Evolutionary conservation across 805 yeast genomes (phyloP).

Genomic region (Monosporozyma unispora): DNA sequence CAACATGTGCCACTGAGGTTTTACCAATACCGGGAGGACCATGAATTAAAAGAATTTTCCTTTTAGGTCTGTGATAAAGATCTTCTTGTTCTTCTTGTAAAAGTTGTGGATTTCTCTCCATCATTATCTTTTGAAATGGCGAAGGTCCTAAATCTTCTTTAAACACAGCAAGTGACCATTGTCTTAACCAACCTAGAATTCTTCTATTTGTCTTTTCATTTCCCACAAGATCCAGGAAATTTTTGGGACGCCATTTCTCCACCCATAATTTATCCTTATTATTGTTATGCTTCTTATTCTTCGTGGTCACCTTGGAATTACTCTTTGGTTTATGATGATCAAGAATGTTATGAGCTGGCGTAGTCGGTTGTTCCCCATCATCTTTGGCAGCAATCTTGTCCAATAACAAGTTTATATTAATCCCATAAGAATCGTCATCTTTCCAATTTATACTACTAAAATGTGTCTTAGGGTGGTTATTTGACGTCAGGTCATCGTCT

Average conservation of each 20-base stretch:
- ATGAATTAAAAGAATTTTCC: constrained; percentile 61
- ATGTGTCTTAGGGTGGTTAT: not conserved
- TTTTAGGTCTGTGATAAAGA: constrained; percentile 48
- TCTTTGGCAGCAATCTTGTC: constrained; percentile 25
- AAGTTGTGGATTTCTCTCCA: not conserved
- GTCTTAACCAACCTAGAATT: constrained; percentile 53
- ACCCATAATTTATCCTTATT: constrained; percentile 34
- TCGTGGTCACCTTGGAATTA: not conserved
- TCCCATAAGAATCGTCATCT: constrained; percentile 31
- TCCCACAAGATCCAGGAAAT: constrained; percentile 60
- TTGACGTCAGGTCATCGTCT: too few species aligned
- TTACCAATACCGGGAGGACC: constrained; percentile 96
- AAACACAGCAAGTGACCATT: constrained; percentile 56
- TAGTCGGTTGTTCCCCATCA: not conserved
- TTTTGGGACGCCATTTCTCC: constrained; percentile 60
- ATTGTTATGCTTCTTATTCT: not conserved
- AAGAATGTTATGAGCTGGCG: not conserved
- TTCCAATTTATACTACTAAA: constrained; percentile 10
- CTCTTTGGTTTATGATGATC: not conserved
- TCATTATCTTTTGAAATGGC: not conserved
- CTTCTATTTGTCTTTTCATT: constrained; percentile 55
- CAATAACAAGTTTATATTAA: constrained; percentile 31
- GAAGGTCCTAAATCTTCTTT: constrained; percentile 31
- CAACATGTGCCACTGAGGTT: constrained; percentile 77
- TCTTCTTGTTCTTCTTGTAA: constrained; percentile 28